Evolutionary conservation across 148 eudicot species (phyloP), one percentile per base, ranked within the genome.

Genomic region (Heliosperma pusillum): DNA sequence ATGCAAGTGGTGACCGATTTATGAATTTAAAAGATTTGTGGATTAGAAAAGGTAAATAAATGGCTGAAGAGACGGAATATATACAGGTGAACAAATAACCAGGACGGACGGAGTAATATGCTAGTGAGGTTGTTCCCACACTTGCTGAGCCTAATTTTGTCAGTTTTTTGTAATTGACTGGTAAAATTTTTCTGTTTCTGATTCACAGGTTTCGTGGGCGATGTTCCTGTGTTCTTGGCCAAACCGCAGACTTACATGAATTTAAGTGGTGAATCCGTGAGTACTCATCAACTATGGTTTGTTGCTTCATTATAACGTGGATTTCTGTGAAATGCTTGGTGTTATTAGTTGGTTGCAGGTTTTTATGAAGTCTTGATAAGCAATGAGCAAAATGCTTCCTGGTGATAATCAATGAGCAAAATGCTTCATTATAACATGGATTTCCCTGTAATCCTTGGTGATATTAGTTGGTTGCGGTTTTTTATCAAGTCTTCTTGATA

Each of bases 221-320:
- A 85, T 62, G 83, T 81, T 80, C 97, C 97, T 0, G 83, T 96
- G 69, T 85, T 96, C 76, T 82, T 96, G 45, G 99, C 97, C 30
- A 91, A 91, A 81, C 96, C 96, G 56, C 93, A 91, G 78, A 91
- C 96, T 69, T 91, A 89, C 77, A 91, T 89, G 92, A 92, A 95
- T 77, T 82, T 92, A 70, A 88, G 94, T 15, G 97, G 99, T 64
- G 91, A 92, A 88, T 92, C 93, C 77, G 97, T 92, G 72, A 86
- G 94, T 85, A 15, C 11, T 4, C 47, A 13, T 9, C n/a, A n/a
- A 69, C 20, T 30, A 45, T 42, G 47, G 16, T 33, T 66, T 30
- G 8, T 30, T n/a, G 5, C 42, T 26, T 25, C 10, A 11, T 62
- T 13, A 44, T 44, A 44, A 67, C 16, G 21, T 40, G 25, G 47